phyloP scores from a whole-genome alignment of 1,284 basidiomycete species.

The Ustilago vetiveriae region DNA sequence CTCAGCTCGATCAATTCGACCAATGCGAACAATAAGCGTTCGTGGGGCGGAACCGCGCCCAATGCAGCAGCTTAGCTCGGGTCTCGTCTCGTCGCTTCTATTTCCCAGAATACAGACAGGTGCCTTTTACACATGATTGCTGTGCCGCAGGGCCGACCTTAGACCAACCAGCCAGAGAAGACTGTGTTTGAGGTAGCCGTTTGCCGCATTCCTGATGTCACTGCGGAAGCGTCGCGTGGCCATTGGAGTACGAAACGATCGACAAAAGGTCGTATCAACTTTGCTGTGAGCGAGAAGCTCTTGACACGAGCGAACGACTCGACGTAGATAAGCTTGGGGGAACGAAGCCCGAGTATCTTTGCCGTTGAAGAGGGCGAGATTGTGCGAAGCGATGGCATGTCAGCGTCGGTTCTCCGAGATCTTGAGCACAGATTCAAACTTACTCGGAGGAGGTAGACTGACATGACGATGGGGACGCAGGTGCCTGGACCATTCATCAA shows the following conservation, averaged over 20 bases:
- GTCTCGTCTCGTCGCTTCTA: neutral
- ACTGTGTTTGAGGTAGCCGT: constrained; percentile 25
- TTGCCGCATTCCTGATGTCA: neutral
- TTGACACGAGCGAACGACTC: constrained; percentile 93
- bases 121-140: neutral
- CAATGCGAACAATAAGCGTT: constrained; percentile 29
- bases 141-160: neutral
- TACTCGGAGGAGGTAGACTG: constrained; percentile 80
- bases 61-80: neutral
- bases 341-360: constrained; percentile 79
- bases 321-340: constrained; percentile 84
- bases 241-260: constrained; percentile 75
- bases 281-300: constrained; percentile 84
- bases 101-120: too few relatives aligned
- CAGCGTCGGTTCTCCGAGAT: too few relatives aligned
- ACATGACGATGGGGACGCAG: constrained; percentile 81
- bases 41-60: constrained; percentile 19
- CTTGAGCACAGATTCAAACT: constrained; percentile 60
- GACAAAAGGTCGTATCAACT: constrained; percentile 80
- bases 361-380: neutral
- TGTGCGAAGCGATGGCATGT: neutral
- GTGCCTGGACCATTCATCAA: constrained; percentile 96
- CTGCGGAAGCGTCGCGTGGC: constrained; percentile 60
- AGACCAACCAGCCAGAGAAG: constrained; percentile 40
- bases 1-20: constrained; percentile 46